Evolutionary conservation across 2,329 filamentous ascomycete species (phyloP), one percentile per base, ranked within the genome.

Genomic region (Penicillium sp.): DNA sequence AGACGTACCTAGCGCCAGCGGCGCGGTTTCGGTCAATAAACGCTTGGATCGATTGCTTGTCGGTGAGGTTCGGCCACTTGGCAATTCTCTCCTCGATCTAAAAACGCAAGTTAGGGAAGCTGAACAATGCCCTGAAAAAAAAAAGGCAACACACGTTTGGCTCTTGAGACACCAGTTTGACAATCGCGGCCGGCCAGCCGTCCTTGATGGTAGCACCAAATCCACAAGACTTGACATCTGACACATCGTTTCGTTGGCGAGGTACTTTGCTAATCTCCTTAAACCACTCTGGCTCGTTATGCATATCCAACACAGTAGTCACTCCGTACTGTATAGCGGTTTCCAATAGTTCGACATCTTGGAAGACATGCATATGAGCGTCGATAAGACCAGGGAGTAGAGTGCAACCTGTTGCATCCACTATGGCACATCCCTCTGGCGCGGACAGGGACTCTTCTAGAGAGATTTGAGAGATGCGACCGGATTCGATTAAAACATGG

Each of bases 231-330:
- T 56, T 56, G 18, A 56, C 46, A 51, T 56, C 54, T 8, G 54
- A 13, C 5, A 56, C 31, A 48, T 56, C 51, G 2, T 54, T 53
- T 23, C 51, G 26, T 18, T 51, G 42, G 10, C 16, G 9, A 5
- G 51, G 47, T 8, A 56, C 34, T 23, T 36, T 24, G 18, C 36
- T 54, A 13, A 56, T 51, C 13, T 39, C 36, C 16, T 51, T 39
- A 18, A 56, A 54, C 54, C 54, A 54, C 13, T 56, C 50, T 13
- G 42, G 54, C 31, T 56, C 54, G 16, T 56, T 56, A 23, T 56
- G 54, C 45, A 56, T 23, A 13, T 56, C 50, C 2, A 56, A 43
- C 3, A 56, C 47, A 10, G 51, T 56, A 4, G 51, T 56, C 2
- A 56, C 51, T 14, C 51, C 54, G 26, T 56, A 54, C 21, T 46